These are phyloP conservation scores for Picochlorum sp. DNA, from an alignment of 139 green algal genomes.

Conservation along the genomic window DNA sequence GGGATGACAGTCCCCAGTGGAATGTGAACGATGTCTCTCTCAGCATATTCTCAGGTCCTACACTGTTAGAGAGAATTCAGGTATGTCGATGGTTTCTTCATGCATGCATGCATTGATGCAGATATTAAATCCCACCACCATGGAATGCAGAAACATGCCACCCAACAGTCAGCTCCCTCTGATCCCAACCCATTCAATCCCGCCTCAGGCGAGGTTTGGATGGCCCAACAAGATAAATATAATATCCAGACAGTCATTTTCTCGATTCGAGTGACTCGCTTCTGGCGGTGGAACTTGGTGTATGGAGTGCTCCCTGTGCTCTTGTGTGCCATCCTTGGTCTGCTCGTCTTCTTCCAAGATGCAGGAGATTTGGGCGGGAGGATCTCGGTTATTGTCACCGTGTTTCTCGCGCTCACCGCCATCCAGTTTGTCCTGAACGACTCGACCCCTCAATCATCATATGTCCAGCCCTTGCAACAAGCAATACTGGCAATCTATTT, in stretches of 20 bases:
- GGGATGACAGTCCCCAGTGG: background rate
- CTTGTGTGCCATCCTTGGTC: slow-evolving; percentile 16
- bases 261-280: background rate
- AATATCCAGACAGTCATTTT: background rate
- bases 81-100: background rate
- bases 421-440: slow-evolving; percentile 2
- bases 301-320: slow-evolving; percentile 17
- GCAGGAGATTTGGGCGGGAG: slow-evolving; percentile 20
- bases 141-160: background rate
- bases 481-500: slow-evolving; percentile 1
- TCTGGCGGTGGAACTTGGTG: background rate
- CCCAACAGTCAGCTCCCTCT: background rate
- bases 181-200: background rate
- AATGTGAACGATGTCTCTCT: background rate
- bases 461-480: background rate
- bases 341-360: slow-evolving; percentile 24
- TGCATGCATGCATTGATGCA: too few species aligned
- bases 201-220: too few species aligned
- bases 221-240: too few species aligned
- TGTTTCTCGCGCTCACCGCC: slow-evolving; percentile 18
- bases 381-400: slow-evolving; percentile 25
- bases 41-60: background rate
- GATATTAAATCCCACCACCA: background rate
- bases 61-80: background rate
- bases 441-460: slow-evolving; percentile 9